Conservation (phyloP, 139 green algal genomes). For the Gonium pectorale region DNA sequence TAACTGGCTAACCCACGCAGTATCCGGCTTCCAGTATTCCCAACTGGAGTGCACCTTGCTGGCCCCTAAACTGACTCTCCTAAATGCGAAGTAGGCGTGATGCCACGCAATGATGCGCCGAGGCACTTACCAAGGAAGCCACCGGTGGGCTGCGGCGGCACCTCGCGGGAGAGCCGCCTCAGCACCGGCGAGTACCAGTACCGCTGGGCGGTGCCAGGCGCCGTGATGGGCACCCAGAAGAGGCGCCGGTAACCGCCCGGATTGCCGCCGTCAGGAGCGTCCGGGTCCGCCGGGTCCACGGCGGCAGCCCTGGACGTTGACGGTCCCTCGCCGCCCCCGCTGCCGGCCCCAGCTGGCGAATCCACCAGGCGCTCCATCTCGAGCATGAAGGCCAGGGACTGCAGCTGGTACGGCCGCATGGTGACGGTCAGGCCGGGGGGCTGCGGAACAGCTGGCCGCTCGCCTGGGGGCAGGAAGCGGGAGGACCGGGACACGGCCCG, state of each 20-base stretch:
- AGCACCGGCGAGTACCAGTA: constrained; percentile 68
- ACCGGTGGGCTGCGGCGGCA: constrained; percentile 56
- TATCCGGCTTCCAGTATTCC: too few species aligned
- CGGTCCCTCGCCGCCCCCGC: neutral
- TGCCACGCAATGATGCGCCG: too few species aligned
- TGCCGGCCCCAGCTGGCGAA: neutral
- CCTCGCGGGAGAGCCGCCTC: constrained; percentile 29
- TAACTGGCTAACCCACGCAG: too few species aligned
- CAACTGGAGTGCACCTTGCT: too few species aligned
- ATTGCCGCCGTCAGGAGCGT: constrained; percentile 5
- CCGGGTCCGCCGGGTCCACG: neutral
- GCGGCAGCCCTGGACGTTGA: neutral
- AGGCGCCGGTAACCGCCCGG: constrained; percentile 47
- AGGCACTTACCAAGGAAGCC: constrained; percentile 63
- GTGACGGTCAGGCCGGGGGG: constrained; percentile 66
- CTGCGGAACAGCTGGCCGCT: constrained; percentile 60
- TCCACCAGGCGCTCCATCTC: constrained; percentile 58
- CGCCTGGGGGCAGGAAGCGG: constrained; percentile 19
- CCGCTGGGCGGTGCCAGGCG: neutral
- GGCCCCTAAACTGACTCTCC: too few species aligned
- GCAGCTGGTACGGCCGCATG: constrained; percentile 78
- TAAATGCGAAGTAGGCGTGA: too few species aligned
- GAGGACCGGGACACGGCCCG: too few species aligned
- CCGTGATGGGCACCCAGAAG: constrained; percentile 53
- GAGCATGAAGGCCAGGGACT: constrained; percentile 81